Evolutionary conservation across 352 stramenopile species (phyloP).

Genomic region (Phytophthora citricola): DNA sequence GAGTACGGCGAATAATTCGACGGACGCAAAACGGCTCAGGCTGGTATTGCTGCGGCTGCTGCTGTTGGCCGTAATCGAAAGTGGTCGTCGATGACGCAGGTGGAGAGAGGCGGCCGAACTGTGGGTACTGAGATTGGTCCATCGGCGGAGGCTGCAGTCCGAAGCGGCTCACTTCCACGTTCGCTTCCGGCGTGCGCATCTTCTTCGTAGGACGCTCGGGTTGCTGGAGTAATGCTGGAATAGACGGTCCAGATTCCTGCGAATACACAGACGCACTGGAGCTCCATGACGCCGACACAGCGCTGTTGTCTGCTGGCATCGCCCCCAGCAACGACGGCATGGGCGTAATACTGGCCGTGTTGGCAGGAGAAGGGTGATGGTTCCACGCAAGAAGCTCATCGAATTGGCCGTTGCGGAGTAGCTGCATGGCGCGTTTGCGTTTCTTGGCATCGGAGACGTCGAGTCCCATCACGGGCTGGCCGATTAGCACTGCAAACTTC

Average conservation of each 20-base stretch:
- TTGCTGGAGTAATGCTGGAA: conserved; percentile 41
- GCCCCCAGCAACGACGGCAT: conserved; percentile 39
- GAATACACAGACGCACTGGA: conserved; percentile 29
- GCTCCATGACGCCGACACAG: conserved; percentile 31
- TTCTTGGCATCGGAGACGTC: conserved; percentile 87
- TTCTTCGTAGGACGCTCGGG: conserved; percentile 50
- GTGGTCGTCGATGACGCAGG: conserved; percentile 18
- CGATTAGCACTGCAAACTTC: conserved; percentile 81
- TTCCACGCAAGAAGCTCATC: conserved; percentile 78
- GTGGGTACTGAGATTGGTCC: conserved; percentile 36
- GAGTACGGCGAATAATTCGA: conserved; percentile 31
- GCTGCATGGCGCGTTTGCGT: conserved; percentile 78
- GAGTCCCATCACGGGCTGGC: conserved; percentile 74
- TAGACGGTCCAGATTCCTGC: conserved; percentile 39
- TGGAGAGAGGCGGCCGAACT: conserved; percentile 37
- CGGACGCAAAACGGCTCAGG: conserved; percentile 32
- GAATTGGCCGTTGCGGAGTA: conserved; percentile 80
- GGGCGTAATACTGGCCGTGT: conserved; percentile 46
- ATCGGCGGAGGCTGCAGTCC: conserved; percentile 27
- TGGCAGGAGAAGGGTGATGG: conserved; percentile 43
- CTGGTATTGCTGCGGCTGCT: conserved; percentile 28
- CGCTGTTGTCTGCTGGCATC: conserved; percentile 13
- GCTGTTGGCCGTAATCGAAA: conserved; percentile 42
- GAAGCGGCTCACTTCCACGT: conserved; percentile 31
- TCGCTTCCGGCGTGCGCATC: conserved; percentile 55